Evolutionary conservation across 805 yeast genomes (phyloP), one percentile per base, ranked within the genome.

Genomic region (Komagataella phaffii): DNA sequence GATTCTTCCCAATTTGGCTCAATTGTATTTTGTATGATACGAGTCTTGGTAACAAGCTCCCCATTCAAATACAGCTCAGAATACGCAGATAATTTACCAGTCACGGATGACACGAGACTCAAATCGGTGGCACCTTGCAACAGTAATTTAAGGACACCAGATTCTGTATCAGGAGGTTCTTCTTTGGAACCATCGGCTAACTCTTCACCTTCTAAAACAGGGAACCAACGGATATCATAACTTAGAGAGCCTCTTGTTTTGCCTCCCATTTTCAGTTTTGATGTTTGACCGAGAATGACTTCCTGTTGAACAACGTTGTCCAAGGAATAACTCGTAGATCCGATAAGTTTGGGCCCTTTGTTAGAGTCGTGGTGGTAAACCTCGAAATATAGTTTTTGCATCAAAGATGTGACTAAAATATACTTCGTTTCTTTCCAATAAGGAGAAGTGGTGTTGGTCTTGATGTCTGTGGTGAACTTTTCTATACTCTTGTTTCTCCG

Each of bases 1-100:
- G 74, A 63, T 58, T 80, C 80, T 53, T 79, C 81, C 81, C 85
- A 86, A 10, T 81, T 68, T 17, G 95, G 95, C 59, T 81, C 88
- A 59, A 85, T 86, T 7, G 80, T 74, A 60, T 79, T 75, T 59
- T 79, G 81, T 61, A 85, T 70, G 36, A 76, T 74, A 70, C 93
- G 79, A 51, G 80, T 77, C 5, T 67, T 68, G 58, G 76, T 75
- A n/a, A 75, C 71, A 51, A 78, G 65, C 55, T 80, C 75, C 45
- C 75, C 75, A 62, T 83, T 79, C 50, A 84, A 63, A 57, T 67
- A 79, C 18, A 86, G 63, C 59, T 83, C 86, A 14, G 89, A 89
- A 63, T 76, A 81, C 24, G 93, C 85, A 61, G 83, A 76, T 57
- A 79, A 66, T 52, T 74, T 65, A 30, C 80, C 81, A 52, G 73